A percentile compares a stretch with the other conserved stretches of the same genome.
Conservation (phyloP, 345 rosid genomes). For the Sonneratia caseolaris region DNA sequence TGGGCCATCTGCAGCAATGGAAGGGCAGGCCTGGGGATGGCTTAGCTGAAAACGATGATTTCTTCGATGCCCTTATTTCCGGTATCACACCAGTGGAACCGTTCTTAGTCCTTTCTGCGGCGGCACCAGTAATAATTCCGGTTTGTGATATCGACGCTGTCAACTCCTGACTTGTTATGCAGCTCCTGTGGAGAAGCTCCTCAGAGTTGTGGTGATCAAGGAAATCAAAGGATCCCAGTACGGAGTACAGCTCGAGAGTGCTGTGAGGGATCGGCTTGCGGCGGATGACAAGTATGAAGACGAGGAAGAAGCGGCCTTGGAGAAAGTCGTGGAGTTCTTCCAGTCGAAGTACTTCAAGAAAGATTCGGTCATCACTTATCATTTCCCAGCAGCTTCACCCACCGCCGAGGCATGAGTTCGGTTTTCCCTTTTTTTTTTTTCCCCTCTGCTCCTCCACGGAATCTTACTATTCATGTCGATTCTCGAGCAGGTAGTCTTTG, state of each 20-base stretch:
- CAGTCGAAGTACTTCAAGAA: conserved; percentile 82
- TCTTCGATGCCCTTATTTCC: conserved; percentile 62
- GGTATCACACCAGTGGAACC: conserved; percentile 28
- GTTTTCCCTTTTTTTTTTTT: background rate
- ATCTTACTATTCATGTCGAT: background rate
- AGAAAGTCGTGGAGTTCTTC: conserved; percentile 68
- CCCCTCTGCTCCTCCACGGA: background rate
- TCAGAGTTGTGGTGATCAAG: conserved; percentile 81
- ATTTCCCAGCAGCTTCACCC: conserved; percentile 46
- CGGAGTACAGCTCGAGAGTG: conserved; percentile 72
- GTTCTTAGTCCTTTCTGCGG: background rate
- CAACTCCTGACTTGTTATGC: background rate
- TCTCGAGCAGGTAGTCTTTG: conserved; percentile 39
- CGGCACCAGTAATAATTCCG: background rate
- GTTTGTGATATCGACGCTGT: background rate
- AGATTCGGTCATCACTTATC: conserved; percentile 54
- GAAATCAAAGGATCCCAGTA: conserved; percentile 94
- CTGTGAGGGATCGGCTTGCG: conserved; percentile 77
- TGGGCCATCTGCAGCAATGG: conserved; percentile 50
- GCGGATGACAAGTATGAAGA: conserved; percentile 84
- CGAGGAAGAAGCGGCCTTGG: conserved; percentile 76
- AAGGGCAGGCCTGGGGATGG: conserved; percentile 55
- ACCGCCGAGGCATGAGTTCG: conserved; percentile 38
- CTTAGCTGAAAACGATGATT: conserved; percentile 60
- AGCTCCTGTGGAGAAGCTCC: conserved; percentile 60